Conservation (phyloP, 345 rosid genomes). For the Eucalyptus polybractea region DNA sequence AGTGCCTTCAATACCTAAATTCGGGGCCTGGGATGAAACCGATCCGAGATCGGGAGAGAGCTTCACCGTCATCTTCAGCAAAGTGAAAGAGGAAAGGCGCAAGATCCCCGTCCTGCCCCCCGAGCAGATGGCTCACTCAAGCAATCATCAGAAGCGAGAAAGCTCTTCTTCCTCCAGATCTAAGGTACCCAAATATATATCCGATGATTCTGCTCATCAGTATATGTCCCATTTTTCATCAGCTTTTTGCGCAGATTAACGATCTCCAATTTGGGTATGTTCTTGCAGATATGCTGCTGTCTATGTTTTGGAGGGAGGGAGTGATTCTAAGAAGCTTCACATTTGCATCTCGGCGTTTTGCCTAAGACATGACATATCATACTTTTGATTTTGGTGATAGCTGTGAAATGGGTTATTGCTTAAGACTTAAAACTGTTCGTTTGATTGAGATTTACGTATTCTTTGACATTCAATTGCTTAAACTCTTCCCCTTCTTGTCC, state of each 20-base stretch:
- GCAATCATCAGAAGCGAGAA: background rate
- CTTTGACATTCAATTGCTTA: background rate
- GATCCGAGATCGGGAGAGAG: slow-evolving; percentile 40
- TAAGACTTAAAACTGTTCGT: background rate
- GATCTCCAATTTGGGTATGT: background rate
- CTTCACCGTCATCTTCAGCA: slow-evolving; percentile 27
- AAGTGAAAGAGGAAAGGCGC: slow-evolving; percentile 39
- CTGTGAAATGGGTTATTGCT: background rate
- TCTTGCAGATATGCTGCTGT: slow-evolving; percentile 21
- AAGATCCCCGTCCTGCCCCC: background rate
- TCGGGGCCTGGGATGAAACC: slow-evolving; percentile 50
- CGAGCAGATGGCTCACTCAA: background rate
- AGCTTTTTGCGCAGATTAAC: background rate
- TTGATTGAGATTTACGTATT: background rate
- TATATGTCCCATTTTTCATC: background rate
- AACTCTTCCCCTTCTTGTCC: background rate
- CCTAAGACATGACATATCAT: background rate
- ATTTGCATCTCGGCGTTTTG: background rate
- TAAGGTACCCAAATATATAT: slow-evolving; percentile 1
- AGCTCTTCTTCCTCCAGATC: background rate
- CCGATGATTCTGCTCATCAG: background rate
- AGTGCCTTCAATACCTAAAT: slow-evolving; percentile 29
- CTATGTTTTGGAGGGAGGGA: background rate
- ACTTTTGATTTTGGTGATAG: background rate
- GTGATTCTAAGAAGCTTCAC: background rate